Evolutionary conservation across 768 basidiomycete genomes (phyloP).

Genomic region (Hortiboletus campestris): DNA sequence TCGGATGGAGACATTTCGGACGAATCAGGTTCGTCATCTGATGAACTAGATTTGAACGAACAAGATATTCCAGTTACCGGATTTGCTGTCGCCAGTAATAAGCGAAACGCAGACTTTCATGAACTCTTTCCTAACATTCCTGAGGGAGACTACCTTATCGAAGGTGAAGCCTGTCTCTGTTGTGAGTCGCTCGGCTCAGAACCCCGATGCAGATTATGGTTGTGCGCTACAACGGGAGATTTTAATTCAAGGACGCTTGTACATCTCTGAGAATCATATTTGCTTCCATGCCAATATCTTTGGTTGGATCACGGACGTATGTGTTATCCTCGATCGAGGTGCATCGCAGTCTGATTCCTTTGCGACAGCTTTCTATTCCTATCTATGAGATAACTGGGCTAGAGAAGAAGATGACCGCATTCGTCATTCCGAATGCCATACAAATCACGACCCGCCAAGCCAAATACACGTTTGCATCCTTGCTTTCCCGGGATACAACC

Average conservation of each 20-base stretch:
- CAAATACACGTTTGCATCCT: conserved; percentile 94
- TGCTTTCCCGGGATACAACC: conserved; percentile 93
- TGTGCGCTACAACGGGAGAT: conserved; percentile 97
- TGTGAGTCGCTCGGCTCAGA: conserved; percentile 1
- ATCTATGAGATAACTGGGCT: conserved; percentile 83
- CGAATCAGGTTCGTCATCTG: conserved; percentile 32
- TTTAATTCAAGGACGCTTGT: conserved; percentile 91
- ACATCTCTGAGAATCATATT: conserved; percentile 98
- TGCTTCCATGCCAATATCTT: conserved; percentile 99
- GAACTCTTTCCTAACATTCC: conserved; percentile 86
- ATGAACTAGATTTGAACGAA: conserved; percentile 35
- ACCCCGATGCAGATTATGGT: conserved; percentile 73
- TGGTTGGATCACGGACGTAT: conserved; percentile 96
- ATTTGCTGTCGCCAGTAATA: conserved; percentile 95
- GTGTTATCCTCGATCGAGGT: conserved; percentile 29
- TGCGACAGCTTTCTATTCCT: conserved; percentile 72
- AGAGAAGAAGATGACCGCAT: conserved; percentile 97
- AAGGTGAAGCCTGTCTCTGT: conserved; percentile 56
- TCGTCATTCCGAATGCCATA: conserved; percentile 96
- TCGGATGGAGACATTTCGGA: conserved; percentile 34
- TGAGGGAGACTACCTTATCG: conserved; percentile 96
- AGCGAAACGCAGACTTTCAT: conserved; percentile 94
- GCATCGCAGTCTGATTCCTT: conserved; percentile 8
- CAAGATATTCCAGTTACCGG: conserved; percentile 91
- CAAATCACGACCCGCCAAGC: conserved; percentile 78